A percentile compares a stretch with the other conserved stretches of the same genome.
Conservation (phyloP, 371 early-diverging fungal species). For the Chytridiales sp. region DNA sequence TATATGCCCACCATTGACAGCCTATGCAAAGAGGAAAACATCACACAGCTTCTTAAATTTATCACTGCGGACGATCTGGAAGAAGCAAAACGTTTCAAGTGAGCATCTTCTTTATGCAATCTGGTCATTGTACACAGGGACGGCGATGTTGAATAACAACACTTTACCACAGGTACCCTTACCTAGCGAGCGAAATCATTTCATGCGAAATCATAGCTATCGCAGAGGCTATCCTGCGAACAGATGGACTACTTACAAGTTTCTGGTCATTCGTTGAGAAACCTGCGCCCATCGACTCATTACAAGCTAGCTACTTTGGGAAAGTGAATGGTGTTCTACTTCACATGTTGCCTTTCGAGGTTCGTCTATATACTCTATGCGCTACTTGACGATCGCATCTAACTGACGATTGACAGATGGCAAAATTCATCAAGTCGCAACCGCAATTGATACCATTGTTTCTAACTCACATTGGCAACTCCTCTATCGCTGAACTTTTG, state of each 20-base stretch:
- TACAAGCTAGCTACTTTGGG: slow-evolving; percentile 75
- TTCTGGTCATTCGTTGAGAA: slow-evolving; percentile 77
- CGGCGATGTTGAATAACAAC: not conserved
- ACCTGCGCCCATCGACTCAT: slow-evolving; percentile 61
- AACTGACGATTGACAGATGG: slow-evolving; percentile 32
- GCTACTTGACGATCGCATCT: not conserved
- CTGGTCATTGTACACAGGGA: not conserved
- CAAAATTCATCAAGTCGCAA: slow-evolving; percentile 35
- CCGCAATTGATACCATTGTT: slow-evolving; percentile 47
- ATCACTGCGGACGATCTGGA: slow-evolving; percentile 36
- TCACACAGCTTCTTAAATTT: not conserved
- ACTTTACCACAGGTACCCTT: slow-evolving; percentile 69
- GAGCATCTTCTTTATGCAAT: too few relatives aligned
- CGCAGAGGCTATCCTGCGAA: slow-evolving; percentile 58
- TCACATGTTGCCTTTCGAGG: slow-evolving; percentile 70
- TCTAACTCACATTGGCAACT: slow-evolving; percentile 76
- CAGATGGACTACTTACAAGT: slow-evolving; percentile 59
- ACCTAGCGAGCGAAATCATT: slow-evolving; percentile 74
- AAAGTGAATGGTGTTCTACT: slow-evolving; percentile 76
- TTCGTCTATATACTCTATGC: too few relatives aligned
- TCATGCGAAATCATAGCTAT: slow-evolving; percentile 75
- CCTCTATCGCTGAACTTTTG: slow-evolving; percentile 86
- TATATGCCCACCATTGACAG: not conserved
- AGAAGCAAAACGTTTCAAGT: slow-evolving; percentile 64
- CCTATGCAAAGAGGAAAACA: not conserved